These are phyloP conservation scores for Cordyceps cicadae DNA, from an alignment of 2,329 filamentous ascomycete genomes.

Conservation along the genomic window DNA sequence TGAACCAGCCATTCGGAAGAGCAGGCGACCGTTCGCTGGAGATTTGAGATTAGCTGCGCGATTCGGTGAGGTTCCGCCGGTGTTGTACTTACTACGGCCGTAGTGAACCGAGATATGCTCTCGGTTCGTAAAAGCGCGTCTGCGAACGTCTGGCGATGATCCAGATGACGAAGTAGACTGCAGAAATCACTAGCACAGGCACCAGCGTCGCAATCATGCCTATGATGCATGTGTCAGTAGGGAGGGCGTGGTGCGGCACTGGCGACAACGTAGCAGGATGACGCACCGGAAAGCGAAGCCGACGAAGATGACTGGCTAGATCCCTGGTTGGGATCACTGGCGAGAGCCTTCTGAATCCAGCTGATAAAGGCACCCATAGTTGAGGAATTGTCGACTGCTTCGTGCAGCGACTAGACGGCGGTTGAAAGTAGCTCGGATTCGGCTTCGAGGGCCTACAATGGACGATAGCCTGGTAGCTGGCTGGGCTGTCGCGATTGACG, in stretches of 20 bases:
- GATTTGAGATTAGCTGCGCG: not conserved
- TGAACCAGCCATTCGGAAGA: constrained; percentile 48
- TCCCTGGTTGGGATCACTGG: constrained; percentile 18
- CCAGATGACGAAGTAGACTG: constrained; percentile 43
- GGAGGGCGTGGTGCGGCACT: not conserved
- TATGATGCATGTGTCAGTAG: constrained; percentile 11
- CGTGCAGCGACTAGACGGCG: constrained; percentile 10
- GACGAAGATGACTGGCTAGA: constrained; percentile 20
- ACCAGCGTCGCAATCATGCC: constrained; percentile 43
- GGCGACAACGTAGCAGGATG: not conserved
- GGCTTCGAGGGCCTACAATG: not conserved
- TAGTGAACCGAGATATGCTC: constrained; percentile 42
- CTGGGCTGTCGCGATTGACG: not conserved
- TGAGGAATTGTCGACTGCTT: constrained; percentile 14
- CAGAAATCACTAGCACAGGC: constrained; percentile 42
- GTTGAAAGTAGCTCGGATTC: constrained; percentile 9
- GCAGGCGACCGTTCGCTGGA: constrained; percentile 46
- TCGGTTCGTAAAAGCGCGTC: constrained; percentile 47
- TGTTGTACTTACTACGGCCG: constrained; percentile 36
- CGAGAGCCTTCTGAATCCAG: constrained; percentile 28
- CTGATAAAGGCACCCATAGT: constrained; percentile 31
- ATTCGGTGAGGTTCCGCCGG: not conserved
- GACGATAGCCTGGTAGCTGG: not conserved
- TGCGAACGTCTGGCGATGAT: constrained; percentile 39
- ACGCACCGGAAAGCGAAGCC: constrained; percentile 29